Evolutionary conservation across 257 asterid genomes (phyloP).

Genomic region (Gardenia jasminoides): DNA sequence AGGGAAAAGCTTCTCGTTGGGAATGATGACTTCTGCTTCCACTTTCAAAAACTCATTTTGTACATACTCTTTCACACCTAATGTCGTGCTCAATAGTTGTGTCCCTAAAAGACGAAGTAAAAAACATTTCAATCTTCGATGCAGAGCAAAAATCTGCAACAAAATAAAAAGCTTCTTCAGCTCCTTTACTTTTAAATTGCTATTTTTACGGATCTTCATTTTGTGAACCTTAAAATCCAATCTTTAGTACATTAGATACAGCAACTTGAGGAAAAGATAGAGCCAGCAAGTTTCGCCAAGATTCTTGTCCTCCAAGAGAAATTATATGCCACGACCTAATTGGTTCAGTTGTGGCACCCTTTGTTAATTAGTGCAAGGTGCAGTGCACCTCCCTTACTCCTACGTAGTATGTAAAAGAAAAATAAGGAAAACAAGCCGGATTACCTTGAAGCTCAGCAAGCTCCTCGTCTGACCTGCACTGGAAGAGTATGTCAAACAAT

Average conservation of each 20-base stretch:
- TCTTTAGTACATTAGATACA: too few species aligned
- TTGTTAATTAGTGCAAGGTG: too few species aligned
- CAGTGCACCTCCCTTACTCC: background rate
- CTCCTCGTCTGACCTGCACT: constrained; percentile 99
- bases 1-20: constrained; percentile 81
- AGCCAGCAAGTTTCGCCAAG: background rate
- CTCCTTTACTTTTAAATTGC: background rate
- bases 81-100: constrained; percentile 78
- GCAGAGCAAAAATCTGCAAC: background rate
- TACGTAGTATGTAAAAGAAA: background rate
- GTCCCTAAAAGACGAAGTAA: constrained; percentile 53
- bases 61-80: constrained; percentile 84
- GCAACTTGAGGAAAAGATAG: background rate
- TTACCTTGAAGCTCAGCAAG: constrained; percentile 93
- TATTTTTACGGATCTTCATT: background rate
- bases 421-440: background rate
- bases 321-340: background rate
- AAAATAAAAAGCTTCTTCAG: background rate
- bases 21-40: constrained; percentile 67
- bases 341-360: too few species aligned
- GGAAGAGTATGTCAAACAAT: constrained; percentile 50
- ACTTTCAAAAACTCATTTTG: constrained; percentile 65
- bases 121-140: background rate
- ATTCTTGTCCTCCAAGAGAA: background rate
- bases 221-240: background rate